Conservation (phyloP, 2,329 filamentous ascomycete genomes). For the Teratosphaeria pseudoeucalypti region DNA sequence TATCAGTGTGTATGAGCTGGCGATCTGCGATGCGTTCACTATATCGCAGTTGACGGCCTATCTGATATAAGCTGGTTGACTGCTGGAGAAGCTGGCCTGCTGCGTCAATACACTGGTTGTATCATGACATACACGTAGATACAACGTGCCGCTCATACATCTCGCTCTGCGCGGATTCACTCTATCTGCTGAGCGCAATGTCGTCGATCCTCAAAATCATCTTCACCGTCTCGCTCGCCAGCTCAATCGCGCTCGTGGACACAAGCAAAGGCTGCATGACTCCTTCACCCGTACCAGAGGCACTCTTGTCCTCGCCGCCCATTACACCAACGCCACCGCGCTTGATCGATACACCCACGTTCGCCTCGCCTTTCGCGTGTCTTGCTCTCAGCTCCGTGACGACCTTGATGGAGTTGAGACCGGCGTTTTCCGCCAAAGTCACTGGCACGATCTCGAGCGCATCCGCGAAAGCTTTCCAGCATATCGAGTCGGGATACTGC, state of each 20-base stretch:
- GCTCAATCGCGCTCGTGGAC: slow-evolving; percentile 92
- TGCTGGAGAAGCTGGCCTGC: not conserved
- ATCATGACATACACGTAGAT: not conserved
- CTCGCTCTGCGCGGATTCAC: not conserved
- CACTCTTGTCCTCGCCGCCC: slow-evolving; percentile 46
- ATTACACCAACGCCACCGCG: slow-evolving; percentile 93
- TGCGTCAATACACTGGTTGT: not conserved
- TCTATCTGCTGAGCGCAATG: slow-evolving; percentile 43
- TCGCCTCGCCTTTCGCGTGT: slow-evolving; percentile 90
- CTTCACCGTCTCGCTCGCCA: slow-evolving; percentile 97
- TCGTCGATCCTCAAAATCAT: slow-evolving; percentile 69
- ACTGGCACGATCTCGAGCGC: slow-evolving; percentile 96
- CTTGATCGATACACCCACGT: slow-evolving; percentile 96
- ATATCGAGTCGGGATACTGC: slow-evolving; percentile 88
- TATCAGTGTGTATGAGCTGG: not conserved
- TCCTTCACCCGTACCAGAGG: slow-evolving; percentile 35
- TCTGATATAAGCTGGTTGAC: not conserved
- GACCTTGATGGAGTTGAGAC: slow-evolving; percentile 96
- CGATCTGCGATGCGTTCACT: not conserved
- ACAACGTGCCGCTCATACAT: not conserved
- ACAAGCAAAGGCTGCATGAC: slow-evolving; percentile 92
- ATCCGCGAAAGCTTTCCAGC: slow-evolving; percentile 98
- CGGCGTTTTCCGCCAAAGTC: slow-evolving; percentile 92
- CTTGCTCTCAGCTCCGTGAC: slow-evolving; percentile 91
- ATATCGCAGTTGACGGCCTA: not conserved